phyloP scores from a whole-genome alignment of 805 yeast genomes.

The Kazachstania africana region DNA sequence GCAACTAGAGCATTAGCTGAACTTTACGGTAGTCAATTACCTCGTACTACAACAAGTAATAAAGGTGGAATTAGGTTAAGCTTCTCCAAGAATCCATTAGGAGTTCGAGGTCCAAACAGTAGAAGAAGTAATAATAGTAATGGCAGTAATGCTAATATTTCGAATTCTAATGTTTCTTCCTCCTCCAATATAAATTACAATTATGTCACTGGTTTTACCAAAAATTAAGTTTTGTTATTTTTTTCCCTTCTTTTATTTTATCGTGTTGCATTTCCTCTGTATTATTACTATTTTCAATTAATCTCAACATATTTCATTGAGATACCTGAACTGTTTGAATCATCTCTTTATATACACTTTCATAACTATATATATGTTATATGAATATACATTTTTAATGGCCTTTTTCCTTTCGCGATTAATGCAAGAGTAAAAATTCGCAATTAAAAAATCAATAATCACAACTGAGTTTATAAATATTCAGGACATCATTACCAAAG shows the following conservation, averaged over 20 bases:
- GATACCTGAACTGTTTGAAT: too few relatives aligned
- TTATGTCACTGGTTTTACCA: neutral
- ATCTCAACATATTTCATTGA: too few relatives aligned
- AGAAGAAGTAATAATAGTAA: conserved; percentile 23
- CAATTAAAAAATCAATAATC: too few relatives aligned
- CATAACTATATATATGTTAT: too few relatives aligned
- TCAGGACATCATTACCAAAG: too few relatives aligned
- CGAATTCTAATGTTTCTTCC: neutral
- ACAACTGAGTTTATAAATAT: too few relatives aligned
- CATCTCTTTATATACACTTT: too few relatives aligned
- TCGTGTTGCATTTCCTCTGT: neutral
- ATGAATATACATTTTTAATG: too few relatives aligned
- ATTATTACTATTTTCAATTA: neutral
- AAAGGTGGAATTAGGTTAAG: conserved; percentile 90
- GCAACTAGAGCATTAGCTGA: conserved; percentile 90
- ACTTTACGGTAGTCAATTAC: conserved; percentile 78
- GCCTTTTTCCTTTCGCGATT: too few relatives aligned
- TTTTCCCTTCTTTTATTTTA: neutral
- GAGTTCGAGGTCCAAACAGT: conserved; percentile 67
- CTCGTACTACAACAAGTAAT: conserved; percentile 39
- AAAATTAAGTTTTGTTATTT: neutral
- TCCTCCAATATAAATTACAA: neutral
- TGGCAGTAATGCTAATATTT: neutral
- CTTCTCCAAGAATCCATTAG: conserved; percentile 91
- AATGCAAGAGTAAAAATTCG: too few relatives aligned